phyloP scores from a whole-genome alignment of 2,329 filamentous ascomycete species.

The Laburnicola sp. region DNA sequence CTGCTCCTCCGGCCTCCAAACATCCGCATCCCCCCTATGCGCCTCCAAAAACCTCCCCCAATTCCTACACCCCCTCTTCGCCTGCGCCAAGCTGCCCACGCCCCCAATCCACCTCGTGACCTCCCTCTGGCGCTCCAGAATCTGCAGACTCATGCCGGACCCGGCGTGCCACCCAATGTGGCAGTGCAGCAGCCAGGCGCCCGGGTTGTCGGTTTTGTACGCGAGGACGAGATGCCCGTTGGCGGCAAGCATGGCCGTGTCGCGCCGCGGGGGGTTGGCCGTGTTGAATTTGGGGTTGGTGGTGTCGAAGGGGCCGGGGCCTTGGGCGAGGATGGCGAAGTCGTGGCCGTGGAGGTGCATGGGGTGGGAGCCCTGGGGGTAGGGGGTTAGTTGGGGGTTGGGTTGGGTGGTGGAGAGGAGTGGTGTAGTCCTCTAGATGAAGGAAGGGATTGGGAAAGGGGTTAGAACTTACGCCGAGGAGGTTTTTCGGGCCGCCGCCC shows the following conservation, averaged over 20 bases:
- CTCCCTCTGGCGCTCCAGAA: slow-evolving; percentile 48
- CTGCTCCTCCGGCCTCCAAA: slow-evolving; percentile 12
- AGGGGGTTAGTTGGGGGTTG: no score
- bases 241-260: slow-evolving; percentile 23
- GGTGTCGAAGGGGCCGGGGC: slow-evolving; percentile 24
- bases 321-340: slow-evolving; percentile 31
- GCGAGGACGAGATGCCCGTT: slow-evolving; percentile 43
- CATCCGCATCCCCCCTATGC: slow-evolving; percentile 5
- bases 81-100: background rate
- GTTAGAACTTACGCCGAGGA: slow-evolving; percentile 1
- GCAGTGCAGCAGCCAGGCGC: slow-evolving; percentile 42
- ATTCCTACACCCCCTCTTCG: slow-evolving; percentile 12
- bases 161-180: slow-evolving; percentile 31
- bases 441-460: no score
- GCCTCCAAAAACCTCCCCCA: slow-evolving; percentile 15
- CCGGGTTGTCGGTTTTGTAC: slow-evolving; percentile 37
- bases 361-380: slow-evolving; percentile 26
- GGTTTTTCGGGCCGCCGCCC: slow-evolving; percentile 7
- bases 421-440: no score
- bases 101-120: slow-evolving; percentile 16
- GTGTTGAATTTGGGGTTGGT: slow-evolving; percentile 13
- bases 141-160: slow-evolving; percentile 46
- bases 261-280: slow-evolving; percentile 23
- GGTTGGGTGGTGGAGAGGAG: no score
- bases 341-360: slow-evolving; percentile 31